Conservation (phyloP, 2,329 filamentous ascomycete species). For the Colletotrichum sp. region DNA sequence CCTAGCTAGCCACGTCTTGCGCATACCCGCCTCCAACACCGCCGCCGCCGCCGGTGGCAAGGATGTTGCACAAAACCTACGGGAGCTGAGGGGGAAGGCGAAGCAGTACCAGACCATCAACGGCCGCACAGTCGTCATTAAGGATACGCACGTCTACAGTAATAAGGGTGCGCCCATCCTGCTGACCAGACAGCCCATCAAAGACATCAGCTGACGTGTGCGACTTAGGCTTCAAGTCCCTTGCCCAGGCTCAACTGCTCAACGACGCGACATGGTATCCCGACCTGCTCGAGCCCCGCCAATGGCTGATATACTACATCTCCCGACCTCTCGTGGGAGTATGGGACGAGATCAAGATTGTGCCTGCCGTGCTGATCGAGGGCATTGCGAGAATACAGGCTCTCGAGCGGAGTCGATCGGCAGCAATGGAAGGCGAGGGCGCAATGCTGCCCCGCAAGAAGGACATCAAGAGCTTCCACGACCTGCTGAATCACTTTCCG, state of each 20-base stretch:
- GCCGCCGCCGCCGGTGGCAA: conserved; percentile 57
- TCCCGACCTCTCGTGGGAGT: conserved; percentile 84
- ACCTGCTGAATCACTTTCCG: conserved; percentile 88
- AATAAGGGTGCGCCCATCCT: conserved; percentile 77
- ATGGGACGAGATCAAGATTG: conserved; percentile 77
- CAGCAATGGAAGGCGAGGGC: conserved; percentile 45
- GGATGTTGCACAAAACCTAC: conserved; percentile 67
- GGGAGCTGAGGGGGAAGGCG: conserved; percentile 89
- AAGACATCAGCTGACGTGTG: neutral
- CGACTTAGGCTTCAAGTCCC: conserved; percentile 79
- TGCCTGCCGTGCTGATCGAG: conserved; percentile 65
- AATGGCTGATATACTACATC: conserved; percentile 98
- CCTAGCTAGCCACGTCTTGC: conserved; percentile 93
- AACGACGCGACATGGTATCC: conserved; percentile 87
- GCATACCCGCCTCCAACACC: conserved; percentile 63
- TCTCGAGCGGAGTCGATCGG: conserved; percentile 38
- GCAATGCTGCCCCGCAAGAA: conserved; percentile 73
- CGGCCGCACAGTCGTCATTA: conserved; percentile 90
- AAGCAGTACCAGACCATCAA: conserved; percentile 95
- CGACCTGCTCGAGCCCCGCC: conserved; percentile 84
- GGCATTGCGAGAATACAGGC: conserved; percentile 44
- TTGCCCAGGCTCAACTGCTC: conserved; percentile 88
- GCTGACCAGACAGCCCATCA: neutral
- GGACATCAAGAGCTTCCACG: conserved; percentile 88
- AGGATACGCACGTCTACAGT: conserved; percentile 90